These are phyloP conservation scores for Fusarium circinatum DNA, from an alignment of 2,329 filamentous ascomycete species.

Conservation along the genomic window DNA sequence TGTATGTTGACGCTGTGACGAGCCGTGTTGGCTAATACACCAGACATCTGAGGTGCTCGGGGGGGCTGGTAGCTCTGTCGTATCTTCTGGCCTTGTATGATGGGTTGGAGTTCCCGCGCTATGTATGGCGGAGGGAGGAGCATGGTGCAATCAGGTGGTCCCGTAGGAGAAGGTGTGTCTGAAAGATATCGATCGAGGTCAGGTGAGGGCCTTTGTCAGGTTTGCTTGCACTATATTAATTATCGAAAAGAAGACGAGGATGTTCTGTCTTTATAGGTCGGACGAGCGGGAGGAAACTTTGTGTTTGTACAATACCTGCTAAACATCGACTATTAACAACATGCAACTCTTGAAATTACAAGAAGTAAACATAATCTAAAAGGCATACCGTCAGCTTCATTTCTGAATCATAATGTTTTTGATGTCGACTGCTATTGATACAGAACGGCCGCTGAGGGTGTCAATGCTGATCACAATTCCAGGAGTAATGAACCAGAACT, in stretches of 20 bases:
- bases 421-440: not conserved
- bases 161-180: not conserved
- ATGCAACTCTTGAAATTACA: not conserved
- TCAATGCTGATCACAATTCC: not conserved
- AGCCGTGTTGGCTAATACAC: not conserved
- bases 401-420: not conserved
- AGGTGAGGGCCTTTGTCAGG: not conserved
- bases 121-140: not conserved
- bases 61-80: not conserved
- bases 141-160: not conserved
- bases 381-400: not conserved
- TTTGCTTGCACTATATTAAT: not conserved
- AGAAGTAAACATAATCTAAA: not conserved
- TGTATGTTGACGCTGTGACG: not conserved
- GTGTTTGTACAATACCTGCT: not conserved
- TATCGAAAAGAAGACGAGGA: not conserved
- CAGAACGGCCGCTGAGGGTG: not conserved
- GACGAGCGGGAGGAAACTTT: not conserved
- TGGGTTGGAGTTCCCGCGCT: not conserved
- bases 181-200: not conserved
- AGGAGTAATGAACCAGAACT: not conserved
- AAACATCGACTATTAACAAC: not conserved
- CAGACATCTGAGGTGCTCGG: not conserved
- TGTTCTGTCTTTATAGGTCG: not conserved
- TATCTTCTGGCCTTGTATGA: not conserved